These are phyloP conservation scores for Saccharomycopsis fodiens DNA, from an alignment of 805 yeast genomes.

Conservation along the genomic window DNA sequence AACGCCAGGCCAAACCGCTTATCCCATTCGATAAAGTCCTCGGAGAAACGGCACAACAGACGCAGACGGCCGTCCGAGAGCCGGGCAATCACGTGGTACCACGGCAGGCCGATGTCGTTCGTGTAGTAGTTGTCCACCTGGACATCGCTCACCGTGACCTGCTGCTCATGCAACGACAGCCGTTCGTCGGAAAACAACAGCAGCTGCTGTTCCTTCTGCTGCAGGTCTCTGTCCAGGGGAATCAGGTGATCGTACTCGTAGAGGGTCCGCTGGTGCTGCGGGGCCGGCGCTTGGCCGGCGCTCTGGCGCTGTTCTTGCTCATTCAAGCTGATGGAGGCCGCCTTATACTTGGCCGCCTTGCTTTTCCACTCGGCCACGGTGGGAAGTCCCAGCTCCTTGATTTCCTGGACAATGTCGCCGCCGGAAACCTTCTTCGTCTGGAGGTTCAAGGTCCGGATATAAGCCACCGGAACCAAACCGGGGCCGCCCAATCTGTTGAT, in stretches of 20 bases:
- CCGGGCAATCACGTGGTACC: constrained; percentile 70
- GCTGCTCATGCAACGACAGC: constrained; percentile 14
- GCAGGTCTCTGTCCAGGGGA: neutral
- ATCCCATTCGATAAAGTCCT: constrained; percentile 93
- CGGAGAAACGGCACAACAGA: constrained; percentile 79
- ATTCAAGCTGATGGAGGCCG: constrained; percentile 67
- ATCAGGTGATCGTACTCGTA: constrained; percentile 15
- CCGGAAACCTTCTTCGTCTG: constrained; percentile 49
- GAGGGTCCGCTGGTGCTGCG: constrained; percentile 13
- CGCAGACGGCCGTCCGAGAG: constrained; percentile 63
- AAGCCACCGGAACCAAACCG: constrained; percentile 88
- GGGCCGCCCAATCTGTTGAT: constrained; percentile 95
- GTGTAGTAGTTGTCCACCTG: constrained; percentile 45
- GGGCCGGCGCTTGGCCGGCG: constrained; percentile 4
- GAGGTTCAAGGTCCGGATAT: constrained; percentile 79
- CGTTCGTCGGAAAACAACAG: no score
- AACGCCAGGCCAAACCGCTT: constrained; percentile 72
- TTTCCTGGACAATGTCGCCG: constrained; percentile 47
- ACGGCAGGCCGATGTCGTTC: constrained; percentile 63
- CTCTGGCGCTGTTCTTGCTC: constrained; percentile 32
- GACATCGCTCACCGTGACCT: constrained; percentile 35
- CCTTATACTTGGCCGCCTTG: constrained; percentile 85
- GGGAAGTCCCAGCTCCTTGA: constrained; percentile 67
- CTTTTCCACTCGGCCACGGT: constrained; percentile 95
- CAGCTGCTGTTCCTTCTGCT: constrained; percentile 3